Evolutionary conservation across 73 alveolate genomes (phyloP).

Genomic region (Symbiodinium natans): DNA sequence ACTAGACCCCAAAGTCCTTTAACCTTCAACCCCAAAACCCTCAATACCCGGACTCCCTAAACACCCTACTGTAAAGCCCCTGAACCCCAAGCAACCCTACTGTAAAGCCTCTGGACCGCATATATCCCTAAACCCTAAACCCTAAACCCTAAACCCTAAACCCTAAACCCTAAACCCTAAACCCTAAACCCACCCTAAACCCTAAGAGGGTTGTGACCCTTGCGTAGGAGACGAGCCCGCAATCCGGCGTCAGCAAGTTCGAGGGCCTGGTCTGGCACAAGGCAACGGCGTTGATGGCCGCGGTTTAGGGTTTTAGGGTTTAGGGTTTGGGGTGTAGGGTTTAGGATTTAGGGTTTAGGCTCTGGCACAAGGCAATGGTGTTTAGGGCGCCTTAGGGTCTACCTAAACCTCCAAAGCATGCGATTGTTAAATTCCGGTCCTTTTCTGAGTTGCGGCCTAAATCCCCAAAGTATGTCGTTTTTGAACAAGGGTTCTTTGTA

Average conservation of each 20-base stretch:
- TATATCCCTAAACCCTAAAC: not conserved
- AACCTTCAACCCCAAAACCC: not conserved
- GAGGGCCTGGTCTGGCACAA: constrained; percentile 84
- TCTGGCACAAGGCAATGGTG: too few species aligned
- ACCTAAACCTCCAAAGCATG: too few species aligned
- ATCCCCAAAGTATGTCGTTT: not conserved
- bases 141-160: not conserved
- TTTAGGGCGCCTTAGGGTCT: too few species aligned
- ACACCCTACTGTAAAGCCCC: not conserved
- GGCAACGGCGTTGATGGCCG: not conserved
- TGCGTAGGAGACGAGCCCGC: constrained; percentile 78
- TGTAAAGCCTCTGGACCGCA: too few species aligned
- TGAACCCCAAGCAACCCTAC: not conserved
- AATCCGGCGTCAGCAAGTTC: constrained; percentile 7
- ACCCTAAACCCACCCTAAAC: not conserved
- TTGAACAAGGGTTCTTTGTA: not conserved
- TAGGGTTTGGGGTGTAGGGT: not conserved
- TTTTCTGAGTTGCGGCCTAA: not conserved
- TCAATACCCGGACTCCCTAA: too few species aligned
- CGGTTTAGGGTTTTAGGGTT: not conserved
- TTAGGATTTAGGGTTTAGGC: too few species aligned
- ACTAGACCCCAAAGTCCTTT: not conserved
- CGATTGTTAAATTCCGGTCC: not conserved
- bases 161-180: not conserved
- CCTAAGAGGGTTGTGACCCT: not conserved